Evolutionary conservation across 1,139 yeast genomes (phyloP), one percentile per base, ranked within the genome.

Genomic region (Kodamaea fungicola): DNA sequence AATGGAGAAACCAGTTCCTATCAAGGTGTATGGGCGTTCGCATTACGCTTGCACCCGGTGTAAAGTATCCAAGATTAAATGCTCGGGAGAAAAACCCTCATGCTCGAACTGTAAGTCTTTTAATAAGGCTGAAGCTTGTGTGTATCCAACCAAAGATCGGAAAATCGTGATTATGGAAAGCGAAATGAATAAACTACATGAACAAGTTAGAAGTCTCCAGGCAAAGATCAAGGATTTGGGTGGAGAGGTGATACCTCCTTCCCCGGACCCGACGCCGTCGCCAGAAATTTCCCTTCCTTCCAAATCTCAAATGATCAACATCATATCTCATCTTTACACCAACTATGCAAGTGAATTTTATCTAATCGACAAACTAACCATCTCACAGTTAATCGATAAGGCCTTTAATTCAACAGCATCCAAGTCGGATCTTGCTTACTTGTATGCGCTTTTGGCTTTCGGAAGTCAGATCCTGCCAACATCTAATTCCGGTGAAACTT

Each of bases 141-240:
- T 58, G 3, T 77, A 76, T 44, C 78, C 79, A 1, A 57, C 61
- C 27, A 64, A 72, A 34, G 78, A 75, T 49, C 56, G 80, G 24
- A 71, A 74, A 49, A 70, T 76, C 27, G 71, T 74, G 33, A 64
- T 76, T 23, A 62, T 72, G 66, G 80, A 74, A 54, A 67, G 75
- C 39, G 80, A 75, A 33, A 53, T 75, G 41, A 59, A 69, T 37
- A 57, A 59, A 32, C 55, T 76, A 21, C 72, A 73, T 44, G 64
- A 61, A 29, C 56, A 67, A 23, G 64, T 74, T n/a, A 57, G 54
- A 32, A 52, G 55, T 23, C 55, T 71, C 37, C 76, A 73, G 41
- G 38, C 24, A 4, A 28, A 39, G 6, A 37, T 28, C 6, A 22
- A 25, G 6, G 27, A 35, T 19, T 26, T 24, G 23, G 22, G 22